Percentiles rank a stretch among this genome's conserved stretches.
Conservation (phyloP, 345 rosid species). For the Odontarrhena argentea region DNA sequence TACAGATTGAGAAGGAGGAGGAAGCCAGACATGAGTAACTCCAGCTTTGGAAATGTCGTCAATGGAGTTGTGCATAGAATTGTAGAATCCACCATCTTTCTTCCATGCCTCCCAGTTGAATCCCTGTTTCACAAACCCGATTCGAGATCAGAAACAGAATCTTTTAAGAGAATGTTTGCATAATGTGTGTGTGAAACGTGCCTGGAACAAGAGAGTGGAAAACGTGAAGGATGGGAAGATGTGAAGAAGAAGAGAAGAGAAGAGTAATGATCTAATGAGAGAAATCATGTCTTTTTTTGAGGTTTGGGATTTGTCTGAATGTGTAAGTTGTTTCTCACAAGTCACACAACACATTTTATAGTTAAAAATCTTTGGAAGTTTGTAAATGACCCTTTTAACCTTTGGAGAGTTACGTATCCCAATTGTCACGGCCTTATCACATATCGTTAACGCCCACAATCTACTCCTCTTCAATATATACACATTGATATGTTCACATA, state of each 20-base stretch:
- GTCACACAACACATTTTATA: no score
- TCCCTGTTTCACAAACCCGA: slow-evolving; percentile 46
- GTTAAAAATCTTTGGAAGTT: no score
- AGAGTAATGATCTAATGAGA: slow-evolving; percentile 27
- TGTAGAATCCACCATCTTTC: slow-evolving; percentile 81
- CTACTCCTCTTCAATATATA: no score
- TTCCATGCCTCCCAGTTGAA: slow-evolving; percentile 89
- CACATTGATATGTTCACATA: no score
- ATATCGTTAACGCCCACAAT: no score
- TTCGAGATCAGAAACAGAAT: neutral
- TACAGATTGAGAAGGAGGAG: slow-evolving; percentile 86
- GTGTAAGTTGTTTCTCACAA: no score
- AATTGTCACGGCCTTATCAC: no score
- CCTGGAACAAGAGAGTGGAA: slow-evolving; percentile 68
- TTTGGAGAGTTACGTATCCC: no score
- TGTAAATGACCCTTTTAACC: no score
- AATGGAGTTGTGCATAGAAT: slow-evolving; percentile 54
- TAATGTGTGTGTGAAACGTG: neutral
- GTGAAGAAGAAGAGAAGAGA: slow-evolving; percentile 42
- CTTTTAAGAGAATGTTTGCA: neutral
- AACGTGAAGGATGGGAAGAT: slow-evolving; percentile 47
- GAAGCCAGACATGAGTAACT: slow-evolving; percentile 91
- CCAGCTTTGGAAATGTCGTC: slow-evolving; percentile 69
- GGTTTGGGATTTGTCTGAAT: neutral
- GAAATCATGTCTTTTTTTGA: slow-evolving; percentile 33